Percentiles rank a stretch among this genome's conserved stretches.
Evolutionary conservation across 2,329 filamentous ascomycete genomes (phyloP).

Genomic region (Plenodomus lindquistii): DNA sequence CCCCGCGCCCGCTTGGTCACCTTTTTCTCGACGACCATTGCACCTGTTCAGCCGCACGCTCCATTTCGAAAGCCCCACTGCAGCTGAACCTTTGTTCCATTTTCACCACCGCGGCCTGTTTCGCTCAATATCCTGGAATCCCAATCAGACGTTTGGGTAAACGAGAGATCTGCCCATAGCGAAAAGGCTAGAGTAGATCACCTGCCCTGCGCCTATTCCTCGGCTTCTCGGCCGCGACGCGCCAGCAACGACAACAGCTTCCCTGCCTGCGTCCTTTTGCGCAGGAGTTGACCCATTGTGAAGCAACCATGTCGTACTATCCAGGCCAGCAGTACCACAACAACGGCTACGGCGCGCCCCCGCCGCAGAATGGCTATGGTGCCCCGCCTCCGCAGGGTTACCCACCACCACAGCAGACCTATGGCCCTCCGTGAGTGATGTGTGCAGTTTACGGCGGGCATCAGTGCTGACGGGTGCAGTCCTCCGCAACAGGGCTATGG

Average conservation of each 20-base stretch:
- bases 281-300: background rate
- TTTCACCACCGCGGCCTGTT: too few species aligned
- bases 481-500: constrained; percentile 45
- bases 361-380: constrained; percentile 43
- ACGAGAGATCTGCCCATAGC: background rate
- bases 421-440: constrained; percentile 34
- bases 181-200: constrained; percentile 4
- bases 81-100: constrained; percentile 14
- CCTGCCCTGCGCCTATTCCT: constrained; percentile 20
- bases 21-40: background rate
- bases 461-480: constrained; percentile 20
- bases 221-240: constrained; percentile 13
- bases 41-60: background rate
- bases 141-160: constrained; percentile 7
- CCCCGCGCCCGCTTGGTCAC: too few species aligned
- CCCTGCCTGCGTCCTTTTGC: constrained; percentile 1
- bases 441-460: background rate
- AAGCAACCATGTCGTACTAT: constrained; percentile 46
- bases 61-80: background rate
- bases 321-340: constrained; percentile 50
- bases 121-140: too few species aligned
- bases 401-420: constrained; percentile 33
- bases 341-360: constrained; percentile 46
- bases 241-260: constrained; percentile 8
- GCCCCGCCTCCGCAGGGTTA: constrained; percentile 36